Percentiles rank a stretch among this genome's conserved stretches.
Evolutionary conservation across 768 basidiomycete species (phyloP).

Genomic region (Amanita rimosa): DNA sequence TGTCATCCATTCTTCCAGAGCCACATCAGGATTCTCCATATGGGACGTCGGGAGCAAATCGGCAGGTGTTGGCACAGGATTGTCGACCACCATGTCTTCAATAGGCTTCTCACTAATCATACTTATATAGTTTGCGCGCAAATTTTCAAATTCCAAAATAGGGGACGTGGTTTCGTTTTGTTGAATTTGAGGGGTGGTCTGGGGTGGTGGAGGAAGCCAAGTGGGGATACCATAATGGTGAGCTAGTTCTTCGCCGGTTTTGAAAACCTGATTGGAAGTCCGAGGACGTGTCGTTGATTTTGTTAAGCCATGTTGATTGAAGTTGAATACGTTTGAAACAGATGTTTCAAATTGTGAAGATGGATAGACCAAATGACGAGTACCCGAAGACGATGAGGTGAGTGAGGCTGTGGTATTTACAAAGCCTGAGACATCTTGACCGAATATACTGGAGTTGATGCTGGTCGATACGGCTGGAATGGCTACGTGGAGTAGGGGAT

Average conservation of each 20-base stretch:
- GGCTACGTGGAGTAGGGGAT: conserved; percentile 26
- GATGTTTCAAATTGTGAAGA: conserved; percentile 36
- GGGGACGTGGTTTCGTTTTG: conserved; percentile 17
- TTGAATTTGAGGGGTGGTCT: conserved; percentile 39
- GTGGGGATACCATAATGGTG: conserved; percentile 74
- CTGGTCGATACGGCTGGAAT: conserved; percentile 32
- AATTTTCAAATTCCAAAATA: conserved; percentile 32
- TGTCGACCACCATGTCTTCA: conserved; percentile 24
- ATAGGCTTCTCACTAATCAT: conserved; percentile 50
- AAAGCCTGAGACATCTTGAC: conserved; percentile 36
- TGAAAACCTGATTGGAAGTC: conserved; percentile 57
- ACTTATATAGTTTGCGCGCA: conserved; percentile 54
- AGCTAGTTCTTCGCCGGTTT: conserved; percentile 55
- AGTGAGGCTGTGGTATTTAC: conserved; percentile 39
- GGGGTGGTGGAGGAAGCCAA: conserved; percentile 56
- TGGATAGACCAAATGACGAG: conserved; percentile 20
- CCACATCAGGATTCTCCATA: conserved; percentile 12
- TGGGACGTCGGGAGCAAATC: conserved; percentile 14
- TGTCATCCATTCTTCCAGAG: conserved; percentile 9
- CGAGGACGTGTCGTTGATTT: conserved; percentile 43
- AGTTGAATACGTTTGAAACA: conserved; percentile 36
- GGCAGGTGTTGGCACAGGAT: conserved; percentile 11
- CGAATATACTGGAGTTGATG: conserved; percentile 14
- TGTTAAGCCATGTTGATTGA: conserved; percentile 50
- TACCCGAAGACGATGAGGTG: conserved; percentile 25